These are phyloP conservation scores for Alternaria sp. DNA, from an alignment of 2,329 filamentous ascomycete species.

Conservation along the genomic window DNA sequence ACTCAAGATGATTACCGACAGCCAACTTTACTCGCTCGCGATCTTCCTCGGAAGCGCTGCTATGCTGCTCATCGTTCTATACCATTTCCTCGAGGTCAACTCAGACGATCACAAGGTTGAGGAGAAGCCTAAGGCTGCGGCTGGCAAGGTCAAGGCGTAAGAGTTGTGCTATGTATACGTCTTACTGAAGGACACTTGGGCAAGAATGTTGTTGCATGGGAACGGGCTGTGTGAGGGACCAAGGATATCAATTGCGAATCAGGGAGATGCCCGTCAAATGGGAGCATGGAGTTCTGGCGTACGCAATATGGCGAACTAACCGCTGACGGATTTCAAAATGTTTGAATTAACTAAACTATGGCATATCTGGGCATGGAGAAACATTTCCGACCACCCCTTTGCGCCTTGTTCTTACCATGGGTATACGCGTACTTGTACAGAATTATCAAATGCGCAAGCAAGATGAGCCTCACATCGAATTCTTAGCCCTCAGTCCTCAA, in stretches of 20 bases:
- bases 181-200: neutral
- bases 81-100: slow-evolving; percentile 97
- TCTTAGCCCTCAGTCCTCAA: slow-evolving; percentile 29
- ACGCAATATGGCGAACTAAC: neutral
- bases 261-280: neutral
- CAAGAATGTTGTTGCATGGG: neutral
- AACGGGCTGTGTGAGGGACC: neutral
- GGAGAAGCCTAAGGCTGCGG: slow-evolving; percentile 39
- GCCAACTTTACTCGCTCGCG: slow-evolving; percentile 87
- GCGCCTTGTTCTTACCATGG: slow-evolving; percentile 6
- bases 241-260: slow-evolving; percentile 3
- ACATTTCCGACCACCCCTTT: neutral
- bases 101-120: slow-evolving; percentile 63
- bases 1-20: slow-evolving; percentile 89
- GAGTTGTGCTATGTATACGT: neutral
- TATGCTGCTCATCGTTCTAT: slow-evolving; percentile 92
- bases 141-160: slow-evolving; percentile 41
- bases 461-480: neutral
- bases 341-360: neutral
- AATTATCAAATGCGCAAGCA: neutral
- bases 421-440: slow-evolving; percentile 19
- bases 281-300: slow-evolving; percentile 17
- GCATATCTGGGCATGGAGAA: neutral
- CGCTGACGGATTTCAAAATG: neutral
- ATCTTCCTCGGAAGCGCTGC: slow-evolving; percentile 90